Conservation (phyloP, 2,329 filamentous ascomycete genomes). For the Colletotrichum eleusines region DNA sequence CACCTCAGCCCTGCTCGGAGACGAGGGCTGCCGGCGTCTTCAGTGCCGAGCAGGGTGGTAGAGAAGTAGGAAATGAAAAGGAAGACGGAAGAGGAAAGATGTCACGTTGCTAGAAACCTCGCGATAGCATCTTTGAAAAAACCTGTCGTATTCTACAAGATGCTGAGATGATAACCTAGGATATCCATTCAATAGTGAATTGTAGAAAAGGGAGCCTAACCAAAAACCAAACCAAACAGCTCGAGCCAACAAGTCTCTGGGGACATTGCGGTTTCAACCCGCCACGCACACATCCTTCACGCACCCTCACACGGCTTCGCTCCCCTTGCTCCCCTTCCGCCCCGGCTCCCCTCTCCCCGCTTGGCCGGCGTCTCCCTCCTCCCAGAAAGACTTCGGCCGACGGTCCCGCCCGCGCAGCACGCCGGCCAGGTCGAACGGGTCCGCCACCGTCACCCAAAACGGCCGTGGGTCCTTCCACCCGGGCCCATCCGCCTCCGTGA, state of each 20-base stretch:
- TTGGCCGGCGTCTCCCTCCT: conserved; percentile 46
- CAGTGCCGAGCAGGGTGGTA: not conserved
- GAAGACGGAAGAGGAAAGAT: not conserved
- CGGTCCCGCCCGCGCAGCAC: conserved; percentile 50
- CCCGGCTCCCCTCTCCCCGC: not conserved
- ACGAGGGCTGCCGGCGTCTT: not conserved
- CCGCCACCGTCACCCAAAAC: conserved; percentile 56
- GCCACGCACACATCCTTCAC: not conserved
- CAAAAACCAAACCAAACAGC: not conserved
- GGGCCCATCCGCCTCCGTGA: conserved; percentile 61
- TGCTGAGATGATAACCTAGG: not conserved
- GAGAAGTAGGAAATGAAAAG: not conserved
- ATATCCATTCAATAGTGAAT: not conserved
- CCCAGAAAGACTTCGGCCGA: conserved; percentile 53
- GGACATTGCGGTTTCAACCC: not conserved
- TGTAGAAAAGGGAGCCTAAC: too few species aligned
- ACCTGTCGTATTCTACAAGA: not conserved
- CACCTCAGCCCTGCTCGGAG: not conserved
- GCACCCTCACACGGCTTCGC: conserved; percentile 10
- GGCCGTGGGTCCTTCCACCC: conserved; percentile 63
- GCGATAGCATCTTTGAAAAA: not conserved
- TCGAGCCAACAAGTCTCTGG: not conserved
- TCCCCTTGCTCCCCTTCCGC: not conserved
- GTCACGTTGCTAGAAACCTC: not conserved
- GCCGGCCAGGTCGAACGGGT: conserved; percentile 56